A percentile compares a stretch with the other conserved stretches of the same genome.
phyloP scores from a whole-genome alignment of 208 protist genomes.

The Leishmania major region DNA sequence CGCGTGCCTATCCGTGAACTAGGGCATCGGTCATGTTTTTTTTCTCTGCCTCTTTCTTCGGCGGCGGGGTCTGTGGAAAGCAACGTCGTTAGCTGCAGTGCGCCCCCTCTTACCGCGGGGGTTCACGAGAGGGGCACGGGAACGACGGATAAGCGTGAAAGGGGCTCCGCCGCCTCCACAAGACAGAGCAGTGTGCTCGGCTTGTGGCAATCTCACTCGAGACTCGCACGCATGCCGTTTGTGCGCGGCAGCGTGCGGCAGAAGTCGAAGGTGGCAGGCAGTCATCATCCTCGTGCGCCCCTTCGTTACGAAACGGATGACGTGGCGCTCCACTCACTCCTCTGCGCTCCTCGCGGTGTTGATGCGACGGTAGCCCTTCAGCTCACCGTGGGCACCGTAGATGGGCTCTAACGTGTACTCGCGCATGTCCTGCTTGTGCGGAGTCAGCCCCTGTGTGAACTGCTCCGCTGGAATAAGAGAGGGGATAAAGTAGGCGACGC shows the following conservation, averaged over 20 bases:
- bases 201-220: neutral
- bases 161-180: neutral
- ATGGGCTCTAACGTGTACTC: slow-evolving; percentile 82
- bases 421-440: slow-evolving; percentile 72
- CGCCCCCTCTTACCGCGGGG: neutral
- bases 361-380: slow-evolving; percentile 83
- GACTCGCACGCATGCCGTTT: neutral
- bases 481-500: slow-evolving; percentile 74
- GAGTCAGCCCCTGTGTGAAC: slow-evolving; percentile 68
- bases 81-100: neutral
- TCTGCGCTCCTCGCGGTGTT: slow-evolving; percentile 19
- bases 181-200: neutral
- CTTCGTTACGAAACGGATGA: neutral
- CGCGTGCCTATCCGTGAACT: neutral
- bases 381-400: slow-evolving; percentile 66
- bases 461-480: slow-evolving; percentile 67
- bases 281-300: neutral
- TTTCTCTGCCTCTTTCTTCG: neutral
- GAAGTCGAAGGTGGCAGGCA: neutral
- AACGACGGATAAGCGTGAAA: neutral
- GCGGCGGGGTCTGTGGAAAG: neutral
- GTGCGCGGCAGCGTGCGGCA: neutral
- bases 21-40: too few relatives aligned
- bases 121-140: neutral
- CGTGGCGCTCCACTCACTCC: neutral